These are phyloP conservation scores for Ophiorrhiza pumila DNA, from an alignment of 257 asterid species.

Conservation along the genomic window DNA sequence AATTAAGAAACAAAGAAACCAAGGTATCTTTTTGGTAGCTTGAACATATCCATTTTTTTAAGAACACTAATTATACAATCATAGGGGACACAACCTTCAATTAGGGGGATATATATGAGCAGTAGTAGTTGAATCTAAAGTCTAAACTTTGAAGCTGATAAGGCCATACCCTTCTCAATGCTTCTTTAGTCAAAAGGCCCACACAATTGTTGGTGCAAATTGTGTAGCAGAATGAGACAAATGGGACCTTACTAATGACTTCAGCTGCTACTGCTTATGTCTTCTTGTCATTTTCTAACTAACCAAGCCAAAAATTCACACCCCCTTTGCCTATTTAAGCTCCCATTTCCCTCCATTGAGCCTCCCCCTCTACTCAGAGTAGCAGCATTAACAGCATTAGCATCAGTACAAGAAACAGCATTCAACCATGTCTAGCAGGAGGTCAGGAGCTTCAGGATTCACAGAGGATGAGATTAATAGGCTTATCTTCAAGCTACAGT, in stretches of 20 bases:
- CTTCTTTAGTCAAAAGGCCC: constrained; percentile 19
- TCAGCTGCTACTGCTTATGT: constrained; percentile 14
- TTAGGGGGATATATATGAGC: constrained; percentile 12
- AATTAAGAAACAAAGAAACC: constrained; percentile 24
- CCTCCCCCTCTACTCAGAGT: constrained; percentile 19
- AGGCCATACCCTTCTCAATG: constrained; percentile 1
- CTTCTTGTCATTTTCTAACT: constrained; percentile 28
- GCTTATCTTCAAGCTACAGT: constrained; percentile 51
- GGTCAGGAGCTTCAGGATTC: constrained; percentile 35
- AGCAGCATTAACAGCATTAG: background rate
- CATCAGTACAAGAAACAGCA: background rate
- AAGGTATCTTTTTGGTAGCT: constrained; percentile 48
- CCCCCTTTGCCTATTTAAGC: constrained; percentile 36
- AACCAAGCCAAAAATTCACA: constrained; percentile 17
- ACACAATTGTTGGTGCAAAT: constrained; percentile 32
- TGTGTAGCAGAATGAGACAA: constrained; percentile 22
- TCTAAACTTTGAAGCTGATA: constrained; percentile 20
- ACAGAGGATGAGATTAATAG: constrained; percentile 51
- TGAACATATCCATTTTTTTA: constrained; percentile 21
- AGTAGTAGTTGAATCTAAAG: constrained; percentile 29
- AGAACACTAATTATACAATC: constrained; percentile 21
- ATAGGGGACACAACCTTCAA: constrained; percentile 23
- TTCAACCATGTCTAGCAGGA: constrained; percentile 44
- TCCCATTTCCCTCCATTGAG: constrained; percentile 20
- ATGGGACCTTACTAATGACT: constrained; percentile 30